Base-by-base conservation (phyloP, 768 basidiomycete species). In the Hypholoma sublateritium region DNA sequence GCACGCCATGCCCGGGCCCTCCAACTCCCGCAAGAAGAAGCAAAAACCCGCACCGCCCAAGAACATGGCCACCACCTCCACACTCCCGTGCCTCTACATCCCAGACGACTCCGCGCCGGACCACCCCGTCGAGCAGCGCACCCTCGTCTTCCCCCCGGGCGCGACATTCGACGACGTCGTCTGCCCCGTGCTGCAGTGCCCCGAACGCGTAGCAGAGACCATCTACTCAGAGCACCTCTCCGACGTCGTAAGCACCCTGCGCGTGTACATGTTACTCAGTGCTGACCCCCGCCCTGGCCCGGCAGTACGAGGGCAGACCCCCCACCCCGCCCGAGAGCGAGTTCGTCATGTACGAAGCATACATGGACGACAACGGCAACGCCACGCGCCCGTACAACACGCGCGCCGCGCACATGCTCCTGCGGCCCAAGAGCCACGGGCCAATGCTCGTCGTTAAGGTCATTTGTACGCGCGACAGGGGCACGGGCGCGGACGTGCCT, bases 101-200 rank as follows among this genome's bases (percentile, higher is more conserved):
- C 58, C 57, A 2, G 57, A 58, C 32, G 57, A 58, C 22, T 53
- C 51, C n/a, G 45, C 44, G 24, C 48, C 32, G 17, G 49, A 56
- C 24, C 42, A 53, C 17, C 45, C 43, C 24, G 45, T 48, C 11
- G n/a, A 48, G 34, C 35, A 58, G 46, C 24, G 5, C 9, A 32
- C 22, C 4, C 22, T 58, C 35, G 1, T 7, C 7, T 39, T 42
- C 36, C 37, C 51, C 37, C 28, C 51, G 1, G 19, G 39, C 9
- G 4, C 14, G 17, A 2, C 22, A 21, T 50, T 48, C 22, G 44
- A 19, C 16, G 24, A 46, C 9, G 39, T 44, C 14, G 44, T 50
- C 24, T 35, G 46, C 47, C 25, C 28, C 13, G 11, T 58, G 4
- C 37, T 53, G 12, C 16, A 47, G 22, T 54, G 53, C 37, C 36